Evolutionary conservation across 192 early-diverging fungal species (phyloP).

Genomic region (Backusella mclennaniae): DNA sequence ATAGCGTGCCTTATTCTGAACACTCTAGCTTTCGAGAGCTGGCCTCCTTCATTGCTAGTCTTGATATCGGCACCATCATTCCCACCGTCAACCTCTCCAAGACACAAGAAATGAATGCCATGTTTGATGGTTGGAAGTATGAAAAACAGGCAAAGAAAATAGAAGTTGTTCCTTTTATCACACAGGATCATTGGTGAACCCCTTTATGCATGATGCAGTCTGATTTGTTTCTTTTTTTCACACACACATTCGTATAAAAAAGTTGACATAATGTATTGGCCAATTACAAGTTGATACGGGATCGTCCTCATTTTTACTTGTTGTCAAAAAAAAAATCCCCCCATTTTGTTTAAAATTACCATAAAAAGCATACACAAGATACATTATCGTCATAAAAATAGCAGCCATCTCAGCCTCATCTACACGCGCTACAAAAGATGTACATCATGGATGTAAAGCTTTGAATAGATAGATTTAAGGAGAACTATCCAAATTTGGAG

Average conservation of each 20-base stretch:
- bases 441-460: no score
- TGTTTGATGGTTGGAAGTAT: conserved; percentile 1
- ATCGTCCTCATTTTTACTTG: no score
- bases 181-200: conserved; percentile 11
- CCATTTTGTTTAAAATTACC: no score
- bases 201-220: neutral
- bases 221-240: neutral
- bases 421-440: no score
- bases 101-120: neutral
- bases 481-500: neutral
- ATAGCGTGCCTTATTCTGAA: conserved; percentile 88
- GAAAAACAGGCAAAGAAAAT: conserved; percentile 1
- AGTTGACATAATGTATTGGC: no score
- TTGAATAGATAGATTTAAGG: neutral
- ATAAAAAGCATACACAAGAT: no score
- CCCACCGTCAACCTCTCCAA: conserved; percentile 68
- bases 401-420: no score
- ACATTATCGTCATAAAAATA: no score
- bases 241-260: neutral
- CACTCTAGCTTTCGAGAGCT: conserved; percentile 90
- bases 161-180: neutral
- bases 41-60: conserved; percentile 67
- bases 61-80: conserved; percentile 56
- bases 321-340: no score
- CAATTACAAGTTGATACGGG: no score